A percentile compares a stretch with the other conserved stretches of the same genome.
These are phyloP conservation scores for Carallia pectinifolia DNA, from an alignment of 345 rosid species.

Conservation along the genomic window DNA sequence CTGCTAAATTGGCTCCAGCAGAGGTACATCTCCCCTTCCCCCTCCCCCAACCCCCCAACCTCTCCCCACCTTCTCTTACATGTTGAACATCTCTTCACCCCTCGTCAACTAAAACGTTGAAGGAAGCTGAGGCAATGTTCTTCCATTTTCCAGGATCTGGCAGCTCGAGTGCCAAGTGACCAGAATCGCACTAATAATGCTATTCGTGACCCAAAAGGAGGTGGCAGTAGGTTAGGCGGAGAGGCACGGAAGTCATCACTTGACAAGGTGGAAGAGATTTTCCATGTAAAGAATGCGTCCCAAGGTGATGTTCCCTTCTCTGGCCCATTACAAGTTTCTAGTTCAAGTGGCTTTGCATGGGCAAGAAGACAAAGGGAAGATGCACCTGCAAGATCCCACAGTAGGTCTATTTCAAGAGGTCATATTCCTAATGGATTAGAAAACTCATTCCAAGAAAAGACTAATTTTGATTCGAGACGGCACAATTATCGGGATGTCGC, in stretches of 20 bases:
- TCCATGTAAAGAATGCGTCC: slow-evolving; percentile 81
- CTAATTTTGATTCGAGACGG: slow-evolving; percentile 41
- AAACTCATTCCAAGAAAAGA: slow-evolving; percentile 43
- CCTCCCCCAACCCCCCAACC: neutral
- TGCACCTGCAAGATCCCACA: slow-evolving; percentile 48
- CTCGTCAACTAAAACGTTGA: too few relatives aligned
- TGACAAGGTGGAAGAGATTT: slow-evolving; percentile 52
- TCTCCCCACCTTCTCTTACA: too few relatives aligned
- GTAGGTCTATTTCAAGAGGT: slow-evolving; percentile 64
- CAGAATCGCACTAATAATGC: slow-evolving; percentile 32
- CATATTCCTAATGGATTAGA: slow-evolving; percentile 48
- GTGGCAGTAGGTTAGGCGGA: slow-evolving; percentile 31
- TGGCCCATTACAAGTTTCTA: slow-evolving; percentile 79
- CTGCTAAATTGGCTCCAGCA: slow-evolving; percentile 62
- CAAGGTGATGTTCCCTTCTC: slow-evolving; percentile 88
- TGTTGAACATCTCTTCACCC: too few relatives aligned
- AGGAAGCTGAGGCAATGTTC: neutral
- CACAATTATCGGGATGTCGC: slow-evolving; percentile 36
- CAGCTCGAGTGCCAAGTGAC: slow-evolving; percentile 34
- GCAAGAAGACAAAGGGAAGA: slow-evolving; percentile 75
- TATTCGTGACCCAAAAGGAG: slow-evolving; percentile 30
- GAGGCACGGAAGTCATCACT: slow-evolving; percentile 46
- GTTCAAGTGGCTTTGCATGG: slow-evolving; percentile 94
- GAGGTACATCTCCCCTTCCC: slow-evolving; percentile 49
- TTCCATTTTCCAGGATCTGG: slow-evolving; percentile 51